A percentile compares a stretch with the other conserved stretches of the same genome.
phyloP scores from a whole-genome alignment of 306 rosid genomes.

The Gleditsia sinensis region DNA sequence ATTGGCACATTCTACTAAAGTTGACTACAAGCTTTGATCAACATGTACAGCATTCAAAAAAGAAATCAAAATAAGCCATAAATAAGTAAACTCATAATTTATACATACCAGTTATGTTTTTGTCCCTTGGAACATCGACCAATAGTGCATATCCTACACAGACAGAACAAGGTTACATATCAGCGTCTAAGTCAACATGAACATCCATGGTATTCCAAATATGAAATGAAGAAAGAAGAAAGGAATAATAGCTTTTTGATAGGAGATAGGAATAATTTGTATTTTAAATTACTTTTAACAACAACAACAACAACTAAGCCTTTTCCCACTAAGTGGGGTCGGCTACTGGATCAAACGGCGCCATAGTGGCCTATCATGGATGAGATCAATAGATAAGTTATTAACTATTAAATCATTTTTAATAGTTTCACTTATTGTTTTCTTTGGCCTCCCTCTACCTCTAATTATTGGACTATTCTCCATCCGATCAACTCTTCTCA shows the following conservation, averaged over 20 bases:
- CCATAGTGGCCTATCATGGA: too few species aligned
- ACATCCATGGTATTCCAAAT: neutral
- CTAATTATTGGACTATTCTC: too few species aligned
- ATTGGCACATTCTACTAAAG: neutral
- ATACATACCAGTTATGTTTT: slow-evolving; percentile 77
- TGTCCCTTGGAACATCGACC: slow-evolving; percentile 82
- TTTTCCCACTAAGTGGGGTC: too few species aligned
- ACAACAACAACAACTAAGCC: too few species aligned
- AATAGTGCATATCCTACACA: slow-evolving; percentile 70
- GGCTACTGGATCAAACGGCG: too few species aligned
- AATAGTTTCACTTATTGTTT: too few species aligned
- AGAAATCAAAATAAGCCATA: neutral
- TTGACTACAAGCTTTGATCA: neutral
- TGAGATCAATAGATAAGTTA: too few species aligned
- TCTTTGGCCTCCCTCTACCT: too few species aligned
- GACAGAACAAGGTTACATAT: slow-evolving; percentile 33
- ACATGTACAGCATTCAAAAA: neutral
- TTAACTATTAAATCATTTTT: too few species aligned
- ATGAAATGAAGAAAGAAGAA: neutral
- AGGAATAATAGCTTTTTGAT: neutral
- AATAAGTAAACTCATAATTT: neutral
- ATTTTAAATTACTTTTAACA: neutral
- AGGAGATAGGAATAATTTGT: neutral
- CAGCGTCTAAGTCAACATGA: slow-evolving; percentile 15
- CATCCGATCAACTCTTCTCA: too few species aligned